Evolutionary conservation across 306 rosid species (phyloP), one percentile per base, ranked within the genome.

Genomic region (Glycine tomentella): DNA sequence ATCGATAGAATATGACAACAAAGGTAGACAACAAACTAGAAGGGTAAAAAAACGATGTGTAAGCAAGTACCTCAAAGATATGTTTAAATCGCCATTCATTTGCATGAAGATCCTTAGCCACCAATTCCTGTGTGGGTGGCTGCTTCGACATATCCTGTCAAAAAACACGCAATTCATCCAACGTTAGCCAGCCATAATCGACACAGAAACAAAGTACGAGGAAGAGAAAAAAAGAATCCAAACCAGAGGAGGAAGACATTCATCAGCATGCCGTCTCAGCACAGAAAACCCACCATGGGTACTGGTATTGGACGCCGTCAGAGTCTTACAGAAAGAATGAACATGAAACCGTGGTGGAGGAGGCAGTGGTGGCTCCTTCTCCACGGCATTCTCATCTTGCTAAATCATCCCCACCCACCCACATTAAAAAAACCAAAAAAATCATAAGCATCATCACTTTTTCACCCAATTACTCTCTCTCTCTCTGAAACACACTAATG

Each of bases 231-330:
- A 1, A 7, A 74, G 34, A 80, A 50, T 77, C 89, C 94, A 52
- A 81, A 92, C 98, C 94, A 94, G 87, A 4, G 89, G 94, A 4
- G 98, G 98, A 85, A 94, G 95, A 61, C 98, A 94, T 70, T 94
- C 98, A 75, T 92, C 98, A 1, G 98, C 98, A 81, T 94, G 98
- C 17, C 98, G 90, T 69, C 95, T 89, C 72, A 94, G 86, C 44
- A 94, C 98, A 0, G 98, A 94, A 84, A 94, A 94, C 33, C 98
- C 98, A 46, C 98, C 98, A 57, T 94, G 98, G 20, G 98, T 94
- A 79, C 98, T 94, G 3, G 98, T 94, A 84, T 94, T 97, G 0
- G 98, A 94, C 9, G 98, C 98, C 10, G 98, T 92, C 74, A 94
- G 84, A 9, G 98, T 92, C 81, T 92, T 94, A 77, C 97, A 90